Percentiles rank a stretch among this genome's conserved stretches.
phyloP scores from a whole-genome alignment of 139 green algal genomes.

The Zygnema circumcarinatum region DNA sequence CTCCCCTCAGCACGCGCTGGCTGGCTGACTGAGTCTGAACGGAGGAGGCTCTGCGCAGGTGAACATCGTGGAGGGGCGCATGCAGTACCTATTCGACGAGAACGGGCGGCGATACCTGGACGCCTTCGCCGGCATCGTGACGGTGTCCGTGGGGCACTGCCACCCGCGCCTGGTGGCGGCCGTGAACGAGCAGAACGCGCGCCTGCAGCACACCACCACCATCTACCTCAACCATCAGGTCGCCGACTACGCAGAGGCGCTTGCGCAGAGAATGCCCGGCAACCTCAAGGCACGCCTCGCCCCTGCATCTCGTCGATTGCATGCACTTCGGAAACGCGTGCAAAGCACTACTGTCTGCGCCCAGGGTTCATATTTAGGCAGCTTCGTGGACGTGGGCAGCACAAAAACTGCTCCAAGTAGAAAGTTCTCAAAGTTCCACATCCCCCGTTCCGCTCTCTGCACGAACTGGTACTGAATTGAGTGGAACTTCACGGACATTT shows the following conservation, averaged over 20 bases:
- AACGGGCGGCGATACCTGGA: slow-evolving; percentile 89
- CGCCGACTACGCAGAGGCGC: slow-evolving; percentile 80
- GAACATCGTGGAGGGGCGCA: slow-evolving; percentile 94
- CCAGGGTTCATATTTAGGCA: too few species aligned
- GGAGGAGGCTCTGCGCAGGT: too few species aligned
- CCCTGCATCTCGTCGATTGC: slow-evolving; percentile 11
- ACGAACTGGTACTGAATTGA: too few species aligned
- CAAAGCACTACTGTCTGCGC: too few species aligned
- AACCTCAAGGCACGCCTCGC: slow-evolving; percentile 77
- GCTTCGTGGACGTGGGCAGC: too few species aligned
- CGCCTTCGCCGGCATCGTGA: slow-evolving; percentile 96
- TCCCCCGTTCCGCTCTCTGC: too few species aligned
- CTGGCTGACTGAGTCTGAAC: too few species aligned
- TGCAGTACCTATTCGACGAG: slow-evolving; percentile 98
- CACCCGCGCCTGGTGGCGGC: slow-evolving; percentile 78
- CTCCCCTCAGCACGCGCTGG: background rate
- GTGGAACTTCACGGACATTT: too few species aligned
- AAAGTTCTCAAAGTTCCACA: too few species aligned
- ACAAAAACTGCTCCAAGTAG: too few species aligned
- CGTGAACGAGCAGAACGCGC: slow-evolving; percentile 68
- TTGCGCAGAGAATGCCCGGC: slow-evolving; percentile 78
- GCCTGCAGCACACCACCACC: slow-evolving; percentile 85
- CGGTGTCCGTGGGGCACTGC: slow-evolving; percentile 89
- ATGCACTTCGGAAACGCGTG: too few species aligned
- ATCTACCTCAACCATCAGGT: slow-evolving; percentile 88